These are phyloP conservation scores for Xylaria sp. DNA, from an alignment of 2,329 filamentous ascomycete species.

Conservation along the genomic window DNA sequence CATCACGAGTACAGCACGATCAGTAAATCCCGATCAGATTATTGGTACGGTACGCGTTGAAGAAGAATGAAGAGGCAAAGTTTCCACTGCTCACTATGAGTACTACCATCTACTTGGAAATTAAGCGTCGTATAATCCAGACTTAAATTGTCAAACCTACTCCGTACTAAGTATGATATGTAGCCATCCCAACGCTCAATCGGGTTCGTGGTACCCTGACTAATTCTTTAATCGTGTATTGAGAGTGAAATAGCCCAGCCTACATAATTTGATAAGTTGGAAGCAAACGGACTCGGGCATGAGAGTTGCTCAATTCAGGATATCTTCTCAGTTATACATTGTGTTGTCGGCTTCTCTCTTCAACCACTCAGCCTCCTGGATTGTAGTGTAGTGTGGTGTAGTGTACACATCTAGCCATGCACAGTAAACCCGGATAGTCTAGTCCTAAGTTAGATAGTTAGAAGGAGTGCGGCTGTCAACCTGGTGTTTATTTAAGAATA, in stretches of 20 bases:
- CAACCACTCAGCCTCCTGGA: neutral
- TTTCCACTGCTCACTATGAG: neutral
- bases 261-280: constrained; percentile 10
- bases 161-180: too few species aligned
- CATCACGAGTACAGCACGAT: neutral
- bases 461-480: neutral
- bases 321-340: neutral
- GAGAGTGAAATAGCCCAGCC: neutral
- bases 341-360: neutral
- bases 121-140: neutral
- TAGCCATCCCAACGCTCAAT: neutral
- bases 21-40: neutral
- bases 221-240: neutral
- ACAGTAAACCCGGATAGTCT: constrained; percentile 6
- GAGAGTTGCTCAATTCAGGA: neutral
- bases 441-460: constrained; percentile 4
- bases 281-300: neutral
- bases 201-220: neutral
- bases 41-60: neutral
- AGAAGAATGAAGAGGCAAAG: neutral
- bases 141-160: too few species aligned
- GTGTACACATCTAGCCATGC: neutral
- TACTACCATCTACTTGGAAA: neutral
- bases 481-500: constrained; percentile 3
- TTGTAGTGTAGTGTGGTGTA: neutral